Evolutionary conservation across 306 rosid genomes (phyloP).

Genomic region (Cucurbita argyrosperma): DNA sequence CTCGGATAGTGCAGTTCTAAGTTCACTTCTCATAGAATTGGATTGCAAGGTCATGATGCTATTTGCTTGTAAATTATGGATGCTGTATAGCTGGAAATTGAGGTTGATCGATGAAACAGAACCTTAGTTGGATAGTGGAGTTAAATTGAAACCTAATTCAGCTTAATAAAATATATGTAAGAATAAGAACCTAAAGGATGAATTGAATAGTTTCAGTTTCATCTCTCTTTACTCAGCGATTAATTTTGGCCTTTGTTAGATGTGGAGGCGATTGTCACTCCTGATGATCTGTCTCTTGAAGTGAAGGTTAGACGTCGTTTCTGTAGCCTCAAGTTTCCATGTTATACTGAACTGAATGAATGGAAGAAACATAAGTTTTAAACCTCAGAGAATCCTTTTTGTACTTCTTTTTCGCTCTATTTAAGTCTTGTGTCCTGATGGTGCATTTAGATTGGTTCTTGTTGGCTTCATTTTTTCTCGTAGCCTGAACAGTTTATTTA

Average conservation of each 20-base stretch:
- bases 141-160: background rate
- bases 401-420: background rate
- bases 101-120: background rate
- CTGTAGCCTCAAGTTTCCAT: background rate
- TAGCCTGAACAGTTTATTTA: constrained; percentile 34
- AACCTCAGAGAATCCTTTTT: background rate
- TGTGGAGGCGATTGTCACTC: constrained; percentile 25
- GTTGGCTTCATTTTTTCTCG: background rate
- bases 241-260: constrained; percentile 8
- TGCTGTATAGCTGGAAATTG: background rate
- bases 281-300: constrained; percentile 26
- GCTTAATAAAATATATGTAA: background rate
- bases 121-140: background rate
- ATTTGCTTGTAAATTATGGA: background rate
- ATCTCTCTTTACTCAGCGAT: background rate
- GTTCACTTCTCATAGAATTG: background rate
- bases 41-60: background rate
- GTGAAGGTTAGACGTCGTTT: constrained; percentile 45
- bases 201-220: background rate
- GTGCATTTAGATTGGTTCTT: background rate
- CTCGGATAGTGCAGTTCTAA: background rate
- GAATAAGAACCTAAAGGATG: background rate
- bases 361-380: background rate
- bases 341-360: background rate
- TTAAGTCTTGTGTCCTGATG: background rate